Conservation (phyloP, 257 asterid genomes). For the Solanum verrucosum region DNA sequence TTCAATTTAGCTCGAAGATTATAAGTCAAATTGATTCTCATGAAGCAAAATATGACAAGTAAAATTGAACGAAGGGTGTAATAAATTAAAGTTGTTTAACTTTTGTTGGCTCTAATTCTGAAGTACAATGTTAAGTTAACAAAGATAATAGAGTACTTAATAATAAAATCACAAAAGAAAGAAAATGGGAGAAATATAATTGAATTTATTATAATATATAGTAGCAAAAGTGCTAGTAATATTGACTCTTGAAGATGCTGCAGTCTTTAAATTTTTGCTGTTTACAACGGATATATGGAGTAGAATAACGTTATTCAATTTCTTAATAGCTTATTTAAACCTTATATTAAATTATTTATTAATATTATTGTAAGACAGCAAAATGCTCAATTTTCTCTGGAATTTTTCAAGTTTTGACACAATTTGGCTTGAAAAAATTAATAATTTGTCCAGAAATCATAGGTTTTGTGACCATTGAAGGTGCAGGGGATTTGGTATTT, state of each 20-base stretch:
- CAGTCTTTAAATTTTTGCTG: background rate
- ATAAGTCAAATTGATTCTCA: no score
- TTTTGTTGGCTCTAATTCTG: background rate
- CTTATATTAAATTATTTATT: background rate
- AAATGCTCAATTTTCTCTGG: background rate
- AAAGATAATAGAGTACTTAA: background rate
- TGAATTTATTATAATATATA: background rate
- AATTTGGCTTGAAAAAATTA: conserved; percentile 21
- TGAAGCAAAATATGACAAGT: background rate
- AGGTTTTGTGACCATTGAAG: conserved; percentile 2
- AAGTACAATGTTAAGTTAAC: background rate
- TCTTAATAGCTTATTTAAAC: background rate
- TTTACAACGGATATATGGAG: background rate
- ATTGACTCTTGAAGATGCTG: conserved; percentile 1
- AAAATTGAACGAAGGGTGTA: background rate
- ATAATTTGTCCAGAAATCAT: conserved; percentile 20
- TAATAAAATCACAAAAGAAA: background rate
- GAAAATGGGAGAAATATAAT: background rate
- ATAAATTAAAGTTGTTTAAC: background rate
- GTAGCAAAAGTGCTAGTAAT: background rate
- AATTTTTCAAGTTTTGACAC: background rate
- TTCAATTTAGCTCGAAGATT: no score
- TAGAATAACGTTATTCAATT: background rate
- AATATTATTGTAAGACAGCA: background rate
- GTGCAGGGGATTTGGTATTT: background rate